Base-by-base conservation (phyloP, 768 basidiomycete species). In the Psilocybe tampanensis region DNA sequence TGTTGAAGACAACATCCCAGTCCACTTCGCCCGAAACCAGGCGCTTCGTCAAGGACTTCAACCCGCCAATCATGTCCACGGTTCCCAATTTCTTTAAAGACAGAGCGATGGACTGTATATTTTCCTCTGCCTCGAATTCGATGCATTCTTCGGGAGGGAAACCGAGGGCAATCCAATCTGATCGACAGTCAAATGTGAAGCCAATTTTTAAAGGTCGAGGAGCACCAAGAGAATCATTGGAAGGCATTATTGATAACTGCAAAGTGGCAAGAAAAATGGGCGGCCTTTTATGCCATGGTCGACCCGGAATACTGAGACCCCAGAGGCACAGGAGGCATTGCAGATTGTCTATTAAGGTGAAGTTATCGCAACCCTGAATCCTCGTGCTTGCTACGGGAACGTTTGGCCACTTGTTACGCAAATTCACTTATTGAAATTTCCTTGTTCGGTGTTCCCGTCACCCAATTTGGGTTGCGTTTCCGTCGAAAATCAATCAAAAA, bases 191-290 rank as follows among this genome's bases (percentile, higher is more conserved):
- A 45, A 59, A 65, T 9, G 64, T 63, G 41, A 61, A 65, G 2
- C 44, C 64, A 47, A 65, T 62, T 53, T 44, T 44, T 2, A 23
- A 19, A 8, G 43, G 43, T 12, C 22, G 11, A 21, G 11, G 17
- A 44, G 22, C 9, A 26, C 44, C 22, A 9, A 26, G 22, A 26
- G 44, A 45, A 71, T 95, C 86, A 68, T 79, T 87, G 54, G 94
- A 88, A 52, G 88, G 86, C 64, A 98, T 85, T 53, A 86, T 89
- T 13, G 72, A 82, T 78, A 45, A 24, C 9, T 5, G 3, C 44
- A 22, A 45, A 5, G 15, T 2, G 22, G 9, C 44, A 26, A 12
- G 22, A 21, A 12, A 45, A 76, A 62, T 72, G 3, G 23, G 22
- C n/a, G 24, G 18, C n/a, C 9, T 24, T 45, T 45, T 45, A 45